A percentile compares a stretch with the other conserved stretches of the same genome.
These are phyloP conservation scores for Scleroderma citrinum DNA, from an alignment of 768 basidiomycete genomes.

Conservation along the genomic window DNA sequence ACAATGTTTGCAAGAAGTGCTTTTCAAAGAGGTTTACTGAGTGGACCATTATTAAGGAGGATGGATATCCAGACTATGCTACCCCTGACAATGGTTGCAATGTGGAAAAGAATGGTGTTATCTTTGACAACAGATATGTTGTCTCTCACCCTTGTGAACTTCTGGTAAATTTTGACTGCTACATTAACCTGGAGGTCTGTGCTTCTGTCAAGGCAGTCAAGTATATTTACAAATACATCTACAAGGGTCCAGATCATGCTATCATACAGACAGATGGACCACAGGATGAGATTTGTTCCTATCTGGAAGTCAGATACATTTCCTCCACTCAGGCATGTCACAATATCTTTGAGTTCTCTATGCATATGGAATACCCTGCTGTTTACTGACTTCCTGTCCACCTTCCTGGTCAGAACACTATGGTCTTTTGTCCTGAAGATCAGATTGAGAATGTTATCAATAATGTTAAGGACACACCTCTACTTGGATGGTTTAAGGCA, in stretches of 20 bases:
- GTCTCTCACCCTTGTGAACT: conserved; percentile 33
- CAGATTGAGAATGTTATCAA: too few species aligned
- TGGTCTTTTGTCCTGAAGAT: conserved; percentile 31
- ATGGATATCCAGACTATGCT: conserved; percentile 37
- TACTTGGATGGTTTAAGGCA: too few species aligned
- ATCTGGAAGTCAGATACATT: too few species aligned
- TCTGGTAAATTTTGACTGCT: conserved; percentile 32
- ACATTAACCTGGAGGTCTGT: conserved; percentile 46
- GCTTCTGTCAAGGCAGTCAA: conserved; percentile 35
- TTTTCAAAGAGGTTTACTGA: conserved; percentile 32
- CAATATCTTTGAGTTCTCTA: conserved; percentile 28
- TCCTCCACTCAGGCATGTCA: conserved; percentile 10
- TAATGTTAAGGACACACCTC: too few species aligned
- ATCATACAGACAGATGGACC: conserved; percentile 20
- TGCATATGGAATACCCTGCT: conserved; percentile 31
- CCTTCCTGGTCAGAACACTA: conserved; percentile 30
- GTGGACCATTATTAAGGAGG: conserved; percentile 29
- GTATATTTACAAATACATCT: conserved; percentile 23
- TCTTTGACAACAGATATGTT: conserved; percentile 36
- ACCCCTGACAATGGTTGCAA: conserved; percentile 9
- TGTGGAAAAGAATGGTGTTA: conserved; percentile 3
- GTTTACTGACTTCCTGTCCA: conserved; percentile 40
- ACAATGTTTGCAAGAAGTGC: conserved; percentile 37
- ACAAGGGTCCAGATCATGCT: too few species aligned
- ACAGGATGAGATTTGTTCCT: conserved; percentile 6